These are phyloP conservation scores for Cladosporium sp. DNA, from an alignment of 2,329 filamentous ascomycete species.

Conservation along the genomic window DNA sequence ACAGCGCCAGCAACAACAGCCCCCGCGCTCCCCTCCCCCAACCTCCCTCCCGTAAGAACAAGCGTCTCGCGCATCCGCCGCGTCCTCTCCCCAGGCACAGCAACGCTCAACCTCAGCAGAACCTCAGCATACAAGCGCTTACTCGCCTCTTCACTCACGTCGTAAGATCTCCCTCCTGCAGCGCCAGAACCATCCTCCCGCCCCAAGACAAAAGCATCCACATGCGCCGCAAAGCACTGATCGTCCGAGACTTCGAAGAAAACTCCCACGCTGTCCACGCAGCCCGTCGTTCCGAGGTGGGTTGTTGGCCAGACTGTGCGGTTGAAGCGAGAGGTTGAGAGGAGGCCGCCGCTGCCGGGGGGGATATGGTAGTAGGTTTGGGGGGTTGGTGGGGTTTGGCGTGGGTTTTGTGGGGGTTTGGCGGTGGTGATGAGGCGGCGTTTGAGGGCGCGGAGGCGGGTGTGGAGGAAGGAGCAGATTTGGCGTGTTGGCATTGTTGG, in stretches of 20 bases:
- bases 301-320: background rate
- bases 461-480: too few species aligned
- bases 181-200: too few species aligned
- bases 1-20: slow-evolving; percentile 37
- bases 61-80: slow-evolving; percentile 3
- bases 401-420: too few species aligned
- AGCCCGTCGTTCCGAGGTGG: slow-evolving; percentile 7
- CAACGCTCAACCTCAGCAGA: too few species aligned
- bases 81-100: background rate
- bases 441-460: too few species aligned
- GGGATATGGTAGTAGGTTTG: slow-evolving; percentile 3
- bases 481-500: too few species aligned
- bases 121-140: too few species aligned
- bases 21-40: slow-evolving; percentile 46
- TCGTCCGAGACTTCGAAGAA: slow-evolving; percentile 9
- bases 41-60: background rate
- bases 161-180: too few species aligned
- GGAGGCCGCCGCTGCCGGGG: slow-evolving; percentile 1
- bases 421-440: too few species aligned
- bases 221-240: slow-evolving; percentile 13
- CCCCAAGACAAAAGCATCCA: background rate
- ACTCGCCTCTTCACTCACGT: too few species aligned
- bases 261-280: slow-evolving; percentile 10
- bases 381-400: background rate
- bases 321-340: background rate